Evolutionary conservation across 352 stramenopile species (phyloP).

Genomic region (Lagenidium sp.): DNA sequence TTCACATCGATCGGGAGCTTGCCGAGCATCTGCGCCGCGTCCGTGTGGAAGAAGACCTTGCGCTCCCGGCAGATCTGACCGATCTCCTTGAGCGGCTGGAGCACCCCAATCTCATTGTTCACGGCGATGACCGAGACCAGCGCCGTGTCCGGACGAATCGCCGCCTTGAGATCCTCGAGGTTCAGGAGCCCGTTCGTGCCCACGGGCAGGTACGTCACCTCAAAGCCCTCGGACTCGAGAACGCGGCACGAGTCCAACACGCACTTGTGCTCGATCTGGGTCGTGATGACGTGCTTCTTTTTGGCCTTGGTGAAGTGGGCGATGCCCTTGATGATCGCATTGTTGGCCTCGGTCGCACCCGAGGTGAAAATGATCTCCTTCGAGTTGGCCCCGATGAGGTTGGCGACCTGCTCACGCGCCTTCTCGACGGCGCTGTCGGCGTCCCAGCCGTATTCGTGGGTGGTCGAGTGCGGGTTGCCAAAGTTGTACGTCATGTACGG

Average conservation of each 20-base stretch:
- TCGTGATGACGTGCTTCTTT: conserved; percentile 99
- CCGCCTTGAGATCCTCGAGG: conserved; percentile 89
- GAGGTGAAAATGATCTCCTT: conserved; percentile 99
- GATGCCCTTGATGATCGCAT: conserved; percentile 97
- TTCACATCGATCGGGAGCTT: conserved; percentile 98
- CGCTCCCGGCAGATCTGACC: conserved; percentile 86
- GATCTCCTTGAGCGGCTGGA: conserved; percentile 97
- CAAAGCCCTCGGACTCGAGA: conserved; percentile 96
- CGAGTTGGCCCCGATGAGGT: conserved; percentile 90
- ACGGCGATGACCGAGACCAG: conserved; percentile 98
- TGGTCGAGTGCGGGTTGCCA: conserved; percentile 99
- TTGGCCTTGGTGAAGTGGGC: conserved; percentile 93
- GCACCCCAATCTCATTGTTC: conserved; percentile 99
- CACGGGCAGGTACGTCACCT: conserved; percentile 97
- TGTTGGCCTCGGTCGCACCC: conserved; percentile 99
- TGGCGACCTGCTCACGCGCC: conserved; percentile 79
- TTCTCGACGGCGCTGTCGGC: conserved; percentile 94
- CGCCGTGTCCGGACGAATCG: conserved; percentile 94
- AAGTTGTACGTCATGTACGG: conserved; percentile 95
- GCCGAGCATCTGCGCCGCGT: conserved; percentile 98
- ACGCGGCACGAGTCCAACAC: conserved; percentile 97
- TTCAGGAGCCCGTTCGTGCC: conserved; percentile 92
- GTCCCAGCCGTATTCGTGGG: conserved; percentile 98
- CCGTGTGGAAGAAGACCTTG: conserved; percentile 99
- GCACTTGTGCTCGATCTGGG: conserved; percentile 96